Percentiles rank a stretch among this genome's conserved stretches.
phyloP scores from a whole-genome alignment of 164 flowering plant species.

The Magnolia sinica region DNA sequence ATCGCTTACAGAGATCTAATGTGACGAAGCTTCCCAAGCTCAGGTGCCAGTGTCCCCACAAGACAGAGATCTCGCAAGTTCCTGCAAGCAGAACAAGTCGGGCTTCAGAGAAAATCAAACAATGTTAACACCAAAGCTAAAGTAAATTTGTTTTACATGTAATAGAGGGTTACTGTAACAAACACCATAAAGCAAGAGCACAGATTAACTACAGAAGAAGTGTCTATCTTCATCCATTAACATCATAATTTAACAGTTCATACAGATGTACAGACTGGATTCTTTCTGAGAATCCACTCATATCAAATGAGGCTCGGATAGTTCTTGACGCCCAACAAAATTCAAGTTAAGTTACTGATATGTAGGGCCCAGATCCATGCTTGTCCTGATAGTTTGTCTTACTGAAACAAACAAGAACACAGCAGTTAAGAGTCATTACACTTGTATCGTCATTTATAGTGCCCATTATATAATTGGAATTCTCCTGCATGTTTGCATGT shows the following conservation, averaged over 20 bases:
- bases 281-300: neutral
- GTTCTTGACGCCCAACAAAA: neutral
- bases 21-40: conserved; percentile 53
- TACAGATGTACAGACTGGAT: neutral
- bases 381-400: neutral
- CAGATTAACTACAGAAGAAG: neutral
- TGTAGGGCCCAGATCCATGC: neutral
- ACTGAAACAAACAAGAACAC: neutral
- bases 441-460: no score
- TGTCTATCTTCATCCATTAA: neutral
- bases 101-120: conserved; percentile 14
- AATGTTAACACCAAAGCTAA: neutral
- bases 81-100: conserved; percentile 34
- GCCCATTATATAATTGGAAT: neutral
- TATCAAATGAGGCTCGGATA: neutral
- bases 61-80: conserved; percentile 73
- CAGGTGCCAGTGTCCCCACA: conserved; percentile 65
- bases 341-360: neutral
- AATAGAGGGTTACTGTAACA: neutral
- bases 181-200: neutral
- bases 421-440: neutral
- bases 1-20: conserved; percentile 66
- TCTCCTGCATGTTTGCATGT: neutral
- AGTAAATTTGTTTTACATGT: neutral
- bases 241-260: neutral